Evolutionary conservation across 106 monocot species (phyloP), one percentile per base, ranked within the genome.

Genomic region (Dendrobium chrysotoxum): DNA sequence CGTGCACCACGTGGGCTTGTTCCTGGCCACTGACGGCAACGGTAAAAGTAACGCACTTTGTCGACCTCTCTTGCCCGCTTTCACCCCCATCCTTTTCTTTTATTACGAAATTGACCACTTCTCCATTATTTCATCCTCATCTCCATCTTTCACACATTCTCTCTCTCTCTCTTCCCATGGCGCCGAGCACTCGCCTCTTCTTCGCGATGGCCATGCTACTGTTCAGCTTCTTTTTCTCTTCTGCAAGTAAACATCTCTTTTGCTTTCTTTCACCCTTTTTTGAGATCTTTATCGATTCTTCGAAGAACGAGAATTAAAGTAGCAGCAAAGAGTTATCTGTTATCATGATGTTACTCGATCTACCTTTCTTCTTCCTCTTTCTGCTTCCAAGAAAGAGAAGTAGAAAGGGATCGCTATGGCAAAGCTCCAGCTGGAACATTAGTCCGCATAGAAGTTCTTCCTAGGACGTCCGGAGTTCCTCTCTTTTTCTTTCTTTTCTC

Each of bases 111-210:
- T 26, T 7, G 10, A 1, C 66, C 6, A 3, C 50, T 13, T 2
- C 50, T 13, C 50, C 15, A 11, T 13, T 50, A 25, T 65, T 61
- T 61, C 7, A 61, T 15, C 7, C 46, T 12, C 13, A 10, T 70
- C 15, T 70, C 28, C 15, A 2, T 28, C 11, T 57, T 12, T 11
- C 28, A 1, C 25, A 1, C 31, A 4, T 7, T 38, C 70, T 4
- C 70, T 23, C 31, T 31, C 35, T 30, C 70, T 35, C 61, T 61
- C 38, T 68, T 30, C 20, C 53, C 80, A 80, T 80, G 80, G 80
- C 44, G 66, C 4, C 44, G 80, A 72, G 17, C 8, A 28, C 5
- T n/a, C 28, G 28, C 46, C 8, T 47, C 45, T 53, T 35, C 72
- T 46, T 72, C 80, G 53, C 68, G 21, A 72, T 72, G 28, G 68